These are phyloP conservation scores for Hibiscus mutabilis DNA, from an alignment of 345 rosid species.

Conservation along the genomic window DNA sequence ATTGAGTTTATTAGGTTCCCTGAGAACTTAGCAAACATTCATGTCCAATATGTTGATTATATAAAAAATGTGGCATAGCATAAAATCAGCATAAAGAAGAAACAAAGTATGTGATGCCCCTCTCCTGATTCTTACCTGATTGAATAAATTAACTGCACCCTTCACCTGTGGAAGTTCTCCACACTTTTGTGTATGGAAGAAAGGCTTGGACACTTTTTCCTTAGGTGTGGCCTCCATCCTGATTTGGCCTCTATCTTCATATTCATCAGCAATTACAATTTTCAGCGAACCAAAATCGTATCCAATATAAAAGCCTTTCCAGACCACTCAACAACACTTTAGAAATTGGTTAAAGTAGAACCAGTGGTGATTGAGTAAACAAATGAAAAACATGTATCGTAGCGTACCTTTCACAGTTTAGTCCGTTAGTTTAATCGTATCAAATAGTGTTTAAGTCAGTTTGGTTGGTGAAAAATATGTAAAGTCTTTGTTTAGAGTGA, in stretches of 20 bases:
- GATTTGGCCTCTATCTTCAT: slow-evolving; percentile 26
- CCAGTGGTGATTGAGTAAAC: no score
- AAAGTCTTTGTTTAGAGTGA: no score
- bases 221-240: slow-evolving; percentile 41
- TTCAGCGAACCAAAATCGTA: slow-evolving; percentile 41
- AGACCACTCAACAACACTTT: no score
- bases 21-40: neutral
- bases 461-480: no score
- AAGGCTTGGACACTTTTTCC: slow-evolving; percentile 36
- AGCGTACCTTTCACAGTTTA: no score
- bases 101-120: neutral
- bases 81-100: neutral
- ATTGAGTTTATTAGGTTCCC: slow-evolving; percentile 12
- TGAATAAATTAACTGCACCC: slow-evolving; percentile 26
- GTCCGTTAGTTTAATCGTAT: no score
- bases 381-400: no score
- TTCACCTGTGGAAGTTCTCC: slow-evolving; percentile 33
- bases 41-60: neutral
- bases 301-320: neutral
- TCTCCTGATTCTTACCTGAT: slow-evolving; percentile 39
- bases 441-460: no score
- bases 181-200: slow-evolving; percentile 48
- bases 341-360: no score
- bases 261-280: slow-evolving; percentile 39
- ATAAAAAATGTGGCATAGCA: neutral